phyloP scores from a whole-genome alignment of 805 yeast genomes.

The Barnettozyma sucrosica region DNA sequence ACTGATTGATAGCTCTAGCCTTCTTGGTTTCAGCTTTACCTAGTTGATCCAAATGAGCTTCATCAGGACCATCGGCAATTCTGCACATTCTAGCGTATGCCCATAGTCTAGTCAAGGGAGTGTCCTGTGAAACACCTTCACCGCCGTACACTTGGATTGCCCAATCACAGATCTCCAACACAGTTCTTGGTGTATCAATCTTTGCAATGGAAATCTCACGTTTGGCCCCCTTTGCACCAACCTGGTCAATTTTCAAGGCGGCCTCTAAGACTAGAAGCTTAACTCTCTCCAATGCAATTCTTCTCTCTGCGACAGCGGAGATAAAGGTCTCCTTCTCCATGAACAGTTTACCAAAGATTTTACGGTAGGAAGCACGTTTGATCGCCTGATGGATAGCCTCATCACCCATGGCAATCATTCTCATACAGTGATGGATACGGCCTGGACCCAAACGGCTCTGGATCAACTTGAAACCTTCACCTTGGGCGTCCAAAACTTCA shows the following conservation, averaged over 20 bases:
- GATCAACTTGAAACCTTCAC: constrained; percentile 57
- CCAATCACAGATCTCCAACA: constrained; percentile 49
- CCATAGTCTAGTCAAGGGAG: constrained; percentile 49
- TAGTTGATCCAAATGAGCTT: constrained; percentile 53
- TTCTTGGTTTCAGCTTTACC: constrained; percentile 42
- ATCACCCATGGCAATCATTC: constrained; percentile 56
- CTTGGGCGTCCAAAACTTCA: constrained; percentile 40
- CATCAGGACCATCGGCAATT: constrained; percentile 69
- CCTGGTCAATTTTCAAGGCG: constrained; percentile 50
- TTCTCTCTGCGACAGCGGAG: constrained; percentile 43
- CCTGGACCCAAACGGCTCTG: constrained; percentile 66
- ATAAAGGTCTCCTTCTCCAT: constrained; percentile 45
- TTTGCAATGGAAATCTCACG: constrained; percentile 58
- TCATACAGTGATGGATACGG: constrained; percentile 67
- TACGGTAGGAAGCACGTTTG: constrained; percentile 46
- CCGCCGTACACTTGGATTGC: constrained; percentile 61
- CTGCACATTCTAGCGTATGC: constrained; percentile 49
- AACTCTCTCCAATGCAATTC: constrained; percentile 50
- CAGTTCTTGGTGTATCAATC: constrained; percentile 54
- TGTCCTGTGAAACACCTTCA: constrained; percentile 58
- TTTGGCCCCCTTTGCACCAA: constrained; percentile 49
- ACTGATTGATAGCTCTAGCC: constrained; percentile 32
- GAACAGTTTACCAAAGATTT: constrained; percentile 47
- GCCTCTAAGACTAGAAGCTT: constrained; percentile 51
- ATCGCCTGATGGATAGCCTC: constrained; percentile 43